These are phyloP conservation scores for Syncephalastrum monosporum DNA, from an alignment of 371 early-diverging fungal genomes.

Conservation along the genomic window DNA sequence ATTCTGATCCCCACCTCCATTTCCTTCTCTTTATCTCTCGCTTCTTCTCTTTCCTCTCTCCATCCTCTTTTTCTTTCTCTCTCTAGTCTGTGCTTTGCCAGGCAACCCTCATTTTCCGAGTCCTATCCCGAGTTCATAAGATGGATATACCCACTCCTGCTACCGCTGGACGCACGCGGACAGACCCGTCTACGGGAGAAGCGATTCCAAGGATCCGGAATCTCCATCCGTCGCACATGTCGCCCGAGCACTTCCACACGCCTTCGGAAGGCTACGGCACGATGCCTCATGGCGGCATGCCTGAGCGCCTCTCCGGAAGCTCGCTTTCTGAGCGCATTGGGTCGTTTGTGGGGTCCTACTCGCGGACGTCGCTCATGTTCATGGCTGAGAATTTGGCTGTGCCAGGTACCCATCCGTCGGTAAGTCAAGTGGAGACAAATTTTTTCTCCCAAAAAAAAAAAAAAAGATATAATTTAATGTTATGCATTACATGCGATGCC, in stretches of 20 bases:
- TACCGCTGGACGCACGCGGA: constrained; percentile 8
- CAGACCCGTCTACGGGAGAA: constrained; percentile 19
- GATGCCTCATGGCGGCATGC: background rate
- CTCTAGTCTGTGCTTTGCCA: background rate
- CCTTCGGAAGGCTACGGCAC: too few relatives aligned
- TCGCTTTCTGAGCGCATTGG: constrained; percentile 27
- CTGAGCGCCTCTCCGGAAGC: constrained; percentile 9
- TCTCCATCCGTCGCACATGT: constrained; percentile 38
- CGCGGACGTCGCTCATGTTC: constrained; percentile 48
- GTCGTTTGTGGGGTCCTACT: constrained; percentile 49
- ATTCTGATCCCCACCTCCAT: background rate
- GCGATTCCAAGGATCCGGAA: constrained; percentile 29
- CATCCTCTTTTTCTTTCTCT: background rate
- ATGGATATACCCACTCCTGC: too few relatives aligned
- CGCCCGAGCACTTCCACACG: constrained; percentile 12
- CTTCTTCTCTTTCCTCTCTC: constrained; percentile 3
- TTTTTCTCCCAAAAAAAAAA: too few relatives aligned
- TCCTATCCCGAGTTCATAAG: too few relatives aligned
- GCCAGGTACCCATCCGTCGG: constrained; percentile 14
- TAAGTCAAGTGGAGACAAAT: constrained; percentile 2
- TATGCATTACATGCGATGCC: too few relatives aligned
- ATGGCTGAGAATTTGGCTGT: constrained; percentile 51
- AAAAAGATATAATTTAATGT: too few relatives aligned
- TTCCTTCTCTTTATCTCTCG: background rate
- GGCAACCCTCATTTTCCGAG: too few relatives aligned